These are phyloP conservation scores for Jaltomata sinuosa DNA, from an alignment of 257 asterid species.

Conservation along the genomic window DNA sequence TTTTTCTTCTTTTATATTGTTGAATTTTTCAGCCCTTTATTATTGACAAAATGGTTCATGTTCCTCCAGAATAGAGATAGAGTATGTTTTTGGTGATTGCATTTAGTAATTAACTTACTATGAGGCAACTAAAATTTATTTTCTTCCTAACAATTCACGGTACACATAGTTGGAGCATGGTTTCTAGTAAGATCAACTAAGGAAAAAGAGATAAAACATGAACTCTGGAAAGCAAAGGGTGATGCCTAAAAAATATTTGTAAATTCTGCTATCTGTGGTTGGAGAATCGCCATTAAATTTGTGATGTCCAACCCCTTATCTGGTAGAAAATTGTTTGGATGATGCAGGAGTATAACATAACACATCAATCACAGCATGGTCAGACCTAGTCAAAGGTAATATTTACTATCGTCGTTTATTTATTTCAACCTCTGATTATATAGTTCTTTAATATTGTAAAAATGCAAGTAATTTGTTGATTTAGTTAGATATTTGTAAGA, in stretches of 20 bases:
- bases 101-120: neutral
- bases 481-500: no score
- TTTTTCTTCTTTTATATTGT: neutral
- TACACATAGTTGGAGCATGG: slow-evolving; percentile 50
- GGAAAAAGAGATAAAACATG: slow-evolving; percentile 23
- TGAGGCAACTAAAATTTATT: neutral
- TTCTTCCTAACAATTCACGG: neutral
- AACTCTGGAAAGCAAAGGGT: slow-evolving; percentile 51
- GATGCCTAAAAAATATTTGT: slow-evolving; percentile 34
- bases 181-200: slow-evolving; percentile 25
- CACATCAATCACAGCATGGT: no score
- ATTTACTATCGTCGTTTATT: no score
- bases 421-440: no score
- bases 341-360: no score
- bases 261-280: slow-evolving; percentile 31
- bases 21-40: neutral
- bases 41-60: neutral
- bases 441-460: no score
- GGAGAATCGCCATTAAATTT: slow-evolving; percentile 50
- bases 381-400: no score
- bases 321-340: slow-evolving; percentile 36
- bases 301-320: slow-evolving; percentile 21
- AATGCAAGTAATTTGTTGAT: no score
- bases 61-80: no score
- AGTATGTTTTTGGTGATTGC: neutral